A percentile compares a stretch with the other conserved stretches of the same genome.
Conservation (phyloP, 768 basidiomycete genomes). For the Agaricus blazei region DNA sequence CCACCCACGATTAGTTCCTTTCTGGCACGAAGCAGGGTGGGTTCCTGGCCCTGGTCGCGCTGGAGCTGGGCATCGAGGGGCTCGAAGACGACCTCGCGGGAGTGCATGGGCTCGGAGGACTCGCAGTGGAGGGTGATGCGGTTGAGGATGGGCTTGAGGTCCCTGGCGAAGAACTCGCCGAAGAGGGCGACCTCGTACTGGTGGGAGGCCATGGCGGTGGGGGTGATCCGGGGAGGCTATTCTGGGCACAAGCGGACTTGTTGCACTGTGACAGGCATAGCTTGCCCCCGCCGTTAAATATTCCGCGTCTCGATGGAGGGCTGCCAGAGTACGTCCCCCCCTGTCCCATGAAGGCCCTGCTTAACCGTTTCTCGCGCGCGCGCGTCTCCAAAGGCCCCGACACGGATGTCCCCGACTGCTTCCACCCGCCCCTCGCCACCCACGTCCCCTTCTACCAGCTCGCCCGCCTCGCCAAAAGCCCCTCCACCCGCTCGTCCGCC, state of each 20-base stretch:
- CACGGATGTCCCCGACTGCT: slow-evolving; percentile 26
- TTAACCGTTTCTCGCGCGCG: slow-evolving; percentile 26
- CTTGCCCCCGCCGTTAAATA: neutral
- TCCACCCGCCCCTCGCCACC: slow-evolving; percentile 49
- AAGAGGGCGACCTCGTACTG: slow-evolving; percentile 80
- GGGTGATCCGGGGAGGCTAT: neutral
- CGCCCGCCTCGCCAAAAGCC: slow-evolving; percentile 21
- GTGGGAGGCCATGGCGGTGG: slow-evolving; percentile 44
- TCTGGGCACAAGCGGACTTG: too few relatives aligned
- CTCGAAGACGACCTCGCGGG: slow-evolving; percentile 78
- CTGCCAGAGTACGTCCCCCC: neutral
- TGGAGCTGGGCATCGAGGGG: slow-evolving; percentile 64
- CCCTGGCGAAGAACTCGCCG: slow-evolving; percentile 75
- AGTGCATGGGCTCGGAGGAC: slow-evolving; percentile 67
- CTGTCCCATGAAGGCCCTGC: slow-evolving; percentile 24
- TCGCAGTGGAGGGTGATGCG: slow-evolving; percentile 80
- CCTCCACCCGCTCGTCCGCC: slow-evolving; percentile 32
- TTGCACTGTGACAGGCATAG: neutral
- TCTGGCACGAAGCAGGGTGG: slow-evolving; percentile 65
- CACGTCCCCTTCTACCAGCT: slow-evolving; percentile 19
- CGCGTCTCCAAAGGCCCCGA: slow-evolving; percentile 16
- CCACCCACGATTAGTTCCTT: slow-evolving; percentile 57
- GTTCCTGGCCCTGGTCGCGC: slow-evolving; percentile 57
- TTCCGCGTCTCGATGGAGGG: neutral
- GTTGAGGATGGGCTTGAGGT: slow-evolving; percentile 73